Conservation (phyloP, 306 rosid genomes). For the Fragaria iinumae region DNA sequence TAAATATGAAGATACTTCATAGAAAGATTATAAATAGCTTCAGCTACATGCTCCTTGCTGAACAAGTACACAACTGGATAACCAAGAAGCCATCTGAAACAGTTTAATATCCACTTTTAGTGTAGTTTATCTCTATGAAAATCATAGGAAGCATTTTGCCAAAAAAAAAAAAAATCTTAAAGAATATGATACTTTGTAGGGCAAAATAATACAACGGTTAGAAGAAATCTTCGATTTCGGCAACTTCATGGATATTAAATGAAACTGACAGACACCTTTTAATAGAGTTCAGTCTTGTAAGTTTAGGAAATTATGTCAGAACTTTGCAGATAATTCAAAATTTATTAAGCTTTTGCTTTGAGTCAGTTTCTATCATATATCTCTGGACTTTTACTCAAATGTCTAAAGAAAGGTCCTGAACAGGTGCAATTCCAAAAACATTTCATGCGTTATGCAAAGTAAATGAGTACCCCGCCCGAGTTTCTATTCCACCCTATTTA, state of each 20-base stretch:
- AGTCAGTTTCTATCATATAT: not conserved
- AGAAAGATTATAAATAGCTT: conserved; percentile 71
- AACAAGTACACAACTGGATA: conserved; percentile 80
- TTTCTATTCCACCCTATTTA: no score
- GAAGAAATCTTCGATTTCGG: not conserved
- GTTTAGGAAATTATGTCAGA: not conserved
- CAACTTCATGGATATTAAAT: not conserved
- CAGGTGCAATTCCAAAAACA: not conserved
- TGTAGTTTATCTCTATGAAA: not conserved
- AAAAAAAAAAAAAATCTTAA: not conserved
- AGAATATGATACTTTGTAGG: not conserved
- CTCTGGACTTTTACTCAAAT: not conserved
- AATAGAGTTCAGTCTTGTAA: not conserved
- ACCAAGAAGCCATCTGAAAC: conserved; percentile 91
- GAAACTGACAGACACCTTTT: not conserved
- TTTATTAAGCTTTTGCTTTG: not conserved
- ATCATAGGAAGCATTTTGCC: not conserved
- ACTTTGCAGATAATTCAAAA: not conserved
- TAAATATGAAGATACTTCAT: conserved; percentile 73
- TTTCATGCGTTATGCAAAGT: no score
- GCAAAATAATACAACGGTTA: not conserved
- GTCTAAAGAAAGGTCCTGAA: not conserved
- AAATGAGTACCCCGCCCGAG: no score
- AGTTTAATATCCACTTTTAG: conserved; percentile 27
- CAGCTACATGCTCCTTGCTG: conserved; percentile 62